Evolutionary conservation across 148 eudicot species (phyloP).

Genomic region (Vaccinium vitisidaea): DNA sequence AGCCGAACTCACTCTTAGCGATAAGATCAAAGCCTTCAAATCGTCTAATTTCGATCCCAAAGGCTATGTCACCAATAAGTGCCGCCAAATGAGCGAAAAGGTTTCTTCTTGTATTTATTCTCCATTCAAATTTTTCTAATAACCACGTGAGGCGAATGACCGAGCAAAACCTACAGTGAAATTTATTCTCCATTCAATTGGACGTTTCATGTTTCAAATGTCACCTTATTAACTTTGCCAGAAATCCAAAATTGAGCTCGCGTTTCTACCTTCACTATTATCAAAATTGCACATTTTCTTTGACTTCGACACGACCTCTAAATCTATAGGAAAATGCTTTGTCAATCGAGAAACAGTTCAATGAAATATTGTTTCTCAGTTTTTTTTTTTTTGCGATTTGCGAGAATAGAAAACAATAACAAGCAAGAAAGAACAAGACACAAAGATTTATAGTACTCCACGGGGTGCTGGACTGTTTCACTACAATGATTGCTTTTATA

Average conservation of each 20-base stretch:
- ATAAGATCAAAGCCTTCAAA: conserved; percentile 74
- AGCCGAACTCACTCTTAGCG: conserved; percentile 58
- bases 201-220: background rate
- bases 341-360: background rate
- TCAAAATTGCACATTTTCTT: background rate
- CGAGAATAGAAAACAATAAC: no score
- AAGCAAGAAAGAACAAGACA: no score
- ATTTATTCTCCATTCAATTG: background rate
- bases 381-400: background rate
- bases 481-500: no score
- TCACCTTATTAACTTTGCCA: background rate
- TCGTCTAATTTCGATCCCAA: conserved; percentile 63
- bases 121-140: background rate
- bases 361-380: background rate
- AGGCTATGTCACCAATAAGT: conserved; percentile 55
- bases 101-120: conserved; percentile 36
- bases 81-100: conserved; percentile 73
- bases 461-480: no score
- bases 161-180: no score
- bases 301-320: background rate
- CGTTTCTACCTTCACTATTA: background rate
- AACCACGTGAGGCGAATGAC: no score
- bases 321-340: background rate
- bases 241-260: background rate
- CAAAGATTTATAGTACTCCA: no score